Evolutionary conservation across 192 early-diverging fungal genomes (phyloP).

Genomic region (Obelidium mucronatum): DNA sequence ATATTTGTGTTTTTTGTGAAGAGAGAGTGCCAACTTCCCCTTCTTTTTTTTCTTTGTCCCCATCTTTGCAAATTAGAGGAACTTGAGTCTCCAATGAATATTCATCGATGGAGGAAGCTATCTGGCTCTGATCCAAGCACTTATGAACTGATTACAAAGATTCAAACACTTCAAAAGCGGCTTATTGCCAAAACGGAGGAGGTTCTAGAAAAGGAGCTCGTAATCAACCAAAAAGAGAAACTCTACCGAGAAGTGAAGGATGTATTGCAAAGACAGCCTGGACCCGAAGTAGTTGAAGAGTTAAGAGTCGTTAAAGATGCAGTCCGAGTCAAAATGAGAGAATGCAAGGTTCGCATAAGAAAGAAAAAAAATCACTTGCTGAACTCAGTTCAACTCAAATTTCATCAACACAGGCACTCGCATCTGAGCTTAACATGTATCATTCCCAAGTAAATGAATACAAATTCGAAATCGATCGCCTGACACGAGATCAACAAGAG

Average conservation of each 20-base stretch:
- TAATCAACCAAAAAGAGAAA: constrained; percentile 65
- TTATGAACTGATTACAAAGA: constrained; percentile 67
- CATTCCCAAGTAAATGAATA: constrained; percentile 69
- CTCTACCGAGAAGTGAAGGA: constrained; percentile 67
- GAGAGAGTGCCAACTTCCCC: neutral
- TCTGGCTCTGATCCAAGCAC: constrained; percentile 67
- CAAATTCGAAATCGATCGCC: constrained; percentile 65
- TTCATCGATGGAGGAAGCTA: constrained; percentile 68
- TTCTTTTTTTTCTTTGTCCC: neutral
- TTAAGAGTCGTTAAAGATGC: constrained; percentile 58
- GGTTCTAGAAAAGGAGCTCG: constrained; percentile 67
- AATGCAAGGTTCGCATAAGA: constrained; percentile 57
- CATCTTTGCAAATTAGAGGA: no score
- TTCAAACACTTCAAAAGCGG: constrained; percentile 67
- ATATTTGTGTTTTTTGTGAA: neutral
- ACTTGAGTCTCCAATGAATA: constrained; percentile 70
- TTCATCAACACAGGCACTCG: constrained; percentile 51
- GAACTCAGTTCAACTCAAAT: neutral
- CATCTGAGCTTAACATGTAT: constrained; percentile 72
- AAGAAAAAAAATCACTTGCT: neutral
- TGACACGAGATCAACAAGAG: constrained; percentile 63
- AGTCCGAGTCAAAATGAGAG: constrained; percentile 57
- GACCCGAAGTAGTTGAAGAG: constrained; percentile 64
- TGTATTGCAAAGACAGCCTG: constrained; percentile 62
- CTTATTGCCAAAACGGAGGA: constrained; percentile 69